These are phyloP conservation scores for Panicum miliaceum DNA, from an alignment of 176 grass and related monocot genomes.

Conservation along the genomic window DNA sequence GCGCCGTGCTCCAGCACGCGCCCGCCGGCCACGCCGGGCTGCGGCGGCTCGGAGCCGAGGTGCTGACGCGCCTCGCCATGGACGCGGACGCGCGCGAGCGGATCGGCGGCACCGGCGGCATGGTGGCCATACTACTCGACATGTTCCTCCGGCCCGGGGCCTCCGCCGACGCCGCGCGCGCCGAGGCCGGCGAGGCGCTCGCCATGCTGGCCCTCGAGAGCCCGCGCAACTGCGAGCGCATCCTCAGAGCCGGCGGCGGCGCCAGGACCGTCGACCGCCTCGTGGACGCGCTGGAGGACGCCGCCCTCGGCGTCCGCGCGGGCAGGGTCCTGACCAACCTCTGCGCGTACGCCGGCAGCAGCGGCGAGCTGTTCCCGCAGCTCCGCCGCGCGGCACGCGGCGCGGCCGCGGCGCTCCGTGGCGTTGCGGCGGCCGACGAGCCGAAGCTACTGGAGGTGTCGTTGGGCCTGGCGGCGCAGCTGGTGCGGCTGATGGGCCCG, in stretches of 20 bases:
- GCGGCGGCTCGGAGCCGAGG: constrained; percentile 61
- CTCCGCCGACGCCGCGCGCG: constrained; percentile 22
- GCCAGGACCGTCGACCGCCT: constrained; percentile 39
- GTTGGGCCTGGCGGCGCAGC: constrained; percentile 48
- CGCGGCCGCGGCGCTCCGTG: constrained; percentile 31
- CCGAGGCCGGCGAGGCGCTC: constrained; percentile 77
- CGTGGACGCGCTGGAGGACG: constrained; percentile 46
- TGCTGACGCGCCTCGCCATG: constrained; percentile 74
- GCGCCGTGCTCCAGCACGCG: constrained; percentile 57
- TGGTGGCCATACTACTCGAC: constrained; percentile 65
- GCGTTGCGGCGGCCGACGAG: constrained; percentile 10
- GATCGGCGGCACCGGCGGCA: constrained; percentile 68
- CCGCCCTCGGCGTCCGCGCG: constrained; percentile 13
- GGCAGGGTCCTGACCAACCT: constrained; percentile 73
- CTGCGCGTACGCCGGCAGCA: constrained; percentile 42
- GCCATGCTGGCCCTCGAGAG: constrained; percentile 77
- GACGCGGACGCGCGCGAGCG: constrained; percentile 62
- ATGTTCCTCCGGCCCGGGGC: constrained; percentile 48
- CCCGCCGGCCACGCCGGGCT: constrained; percentile 28
- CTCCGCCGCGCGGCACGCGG: constrained; percentile 44
- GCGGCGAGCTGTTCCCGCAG: constrained; percentile 10
- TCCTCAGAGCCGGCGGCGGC: constrained; percentile 37
- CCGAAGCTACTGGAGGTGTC: constrained; percentile 55
- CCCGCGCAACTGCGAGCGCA: constrained; percentile 62
- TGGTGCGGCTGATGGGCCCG: constrained; percentile 51